Evolutionary conservation across 345 rosid species (phyloP).

Genomic region (Anacardium occidentale): DNA sequence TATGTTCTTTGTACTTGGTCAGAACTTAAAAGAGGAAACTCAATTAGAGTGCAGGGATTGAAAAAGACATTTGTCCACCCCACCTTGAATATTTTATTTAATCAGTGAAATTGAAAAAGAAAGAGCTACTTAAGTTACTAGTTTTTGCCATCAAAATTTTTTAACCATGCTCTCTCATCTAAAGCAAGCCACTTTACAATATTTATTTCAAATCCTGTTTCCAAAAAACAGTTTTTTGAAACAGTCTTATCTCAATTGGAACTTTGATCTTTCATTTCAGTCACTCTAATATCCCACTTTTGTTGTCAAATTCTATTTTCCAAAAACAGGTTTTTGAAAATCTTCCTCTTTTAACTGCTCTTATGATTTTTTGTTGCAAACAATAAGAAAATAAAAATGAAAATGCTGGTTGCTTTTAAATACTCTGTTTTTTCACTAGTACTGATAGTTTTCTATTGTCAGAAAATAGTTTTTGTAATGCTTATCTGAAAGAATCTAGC

Average conservation of each 20-base stretch:
- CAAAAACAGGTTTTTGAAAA: neutral
- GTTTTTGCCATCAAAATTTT: too few species aligned
- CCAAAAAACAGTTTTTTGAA: neutral
- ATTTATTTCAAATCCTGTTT: neutral
- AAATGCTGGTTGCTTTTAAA: neutral
- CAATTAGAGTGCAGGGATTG: too few species aligned
- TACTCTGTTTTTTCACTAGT: neutral
- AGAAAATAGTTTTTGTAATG: neutral
- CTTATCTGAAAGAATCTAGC: neutral
- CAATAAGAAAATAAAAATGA: neutral
- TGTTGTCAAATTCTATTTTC: conserved; percentile 6
- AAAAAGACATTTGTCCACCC: too few species aligned
- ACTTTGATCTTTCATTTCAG: too few species aligned
- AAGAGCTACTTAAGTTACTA: too few species aligned
- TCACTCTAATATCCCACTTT: neutral
- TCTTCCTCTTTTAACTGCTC: neutral
- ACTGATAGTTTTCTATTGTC: neutral
- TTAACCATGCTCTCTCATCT: too few species aligned
- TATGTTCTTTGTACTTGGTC: too few species aligned
- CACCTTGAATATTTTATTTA: too few species aligned
- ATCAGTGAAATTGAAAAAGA: too few species aligned
- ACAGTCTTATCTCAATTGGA: neutral
- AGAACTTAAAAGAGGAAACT: too few species aligned
- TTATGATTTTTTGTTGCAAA: too few species aligned
- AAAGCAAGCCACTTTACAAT: too few species aligned